phyloP scores from a whole-genome alignment of 345 rosid species.

The Eucalyptus melliodora region DNA sequence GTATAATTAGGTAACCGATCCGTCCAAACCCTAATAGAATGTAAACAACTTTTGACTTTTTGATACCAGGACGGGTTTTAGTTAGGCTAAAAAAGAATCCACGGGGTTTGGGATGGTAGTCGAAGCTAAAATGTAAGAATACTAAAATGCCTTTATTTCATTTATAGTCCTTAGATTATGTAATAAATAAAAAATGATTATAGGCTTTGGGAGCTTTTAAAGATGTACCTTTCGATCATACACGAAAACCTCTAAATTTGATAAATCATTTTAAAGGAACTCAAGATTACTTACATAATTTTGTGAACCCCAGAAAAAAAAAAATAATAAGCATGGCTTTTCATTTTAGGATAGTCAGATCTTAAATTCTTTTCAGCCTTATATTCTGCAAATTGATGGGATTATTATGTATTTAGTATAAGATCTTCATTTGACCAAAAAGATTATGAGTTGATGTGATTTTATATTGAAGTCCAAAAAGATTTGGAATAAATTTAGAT shows the following conservation, averaged over 20 bases:
- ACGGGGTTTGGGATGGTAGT: background rate
- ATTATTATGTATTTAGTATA: background rate
- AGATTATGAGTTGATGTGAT: background rate
- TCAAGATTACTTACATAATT: background rate
- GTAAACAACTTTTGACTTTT: background rate
- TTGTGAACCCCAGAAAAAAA: background rate
- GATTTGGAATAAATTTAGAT: background rate
- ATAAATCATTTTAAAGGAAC: background rate
- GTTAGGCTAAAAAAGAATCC: background rate
- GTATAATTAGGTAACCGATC: no score
- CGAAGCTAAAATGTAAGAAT: background rate
- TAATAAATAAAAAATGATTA: no score
- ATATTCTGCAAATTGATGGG: background rate
- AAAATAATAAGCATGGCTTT: background rate
- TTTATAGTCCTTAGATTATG: background rate
- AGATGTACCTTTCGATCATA: background rate
- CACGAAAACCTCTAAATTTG: background rate
- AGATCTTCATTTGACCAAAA: background rate
- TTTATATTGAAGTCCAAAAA: background rate
- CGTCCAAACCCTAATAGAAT: no score
- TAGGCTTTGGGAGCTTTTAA: background rate
- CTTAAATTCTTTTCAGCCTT: background rate
- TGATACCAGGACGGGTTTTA: background rate
- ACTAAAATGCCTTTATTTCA: background rate
- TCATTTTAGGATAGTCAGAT: background rate